Evolutionary conservation across 129 eudicot species (phyloP), one percentile per base, ranked within the genome.

Genomic region (Apium graveolens): DNA sequence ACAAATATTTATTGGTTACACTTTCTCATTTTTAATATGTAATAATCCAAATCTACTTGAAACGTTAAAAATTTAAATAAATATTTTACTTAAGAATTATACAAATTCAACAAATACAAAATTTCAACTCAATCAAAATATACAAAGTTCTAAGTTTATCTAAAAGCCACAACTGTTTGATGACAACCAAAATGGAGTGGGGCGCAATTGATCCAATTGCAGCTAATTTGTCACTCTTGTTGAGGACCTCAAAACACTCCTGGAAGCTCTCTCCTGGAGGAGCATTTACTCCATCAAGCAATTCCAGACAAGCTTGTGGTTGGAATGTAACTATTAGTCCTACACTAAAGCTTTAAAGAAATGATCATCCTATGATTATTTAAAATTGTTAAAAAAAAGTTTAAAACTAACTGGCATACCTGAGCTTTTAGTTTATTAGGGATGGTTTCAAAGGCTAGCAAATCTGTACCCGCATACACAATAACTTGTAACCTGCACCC

Each of bases 371-470:
- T 4, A 12, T 10, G 11, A 60, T n/a, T 26, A 9, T 60, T 2
- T 60, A 12, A n/a, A 60, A n/a, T n/a, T 24, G 3, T n/a, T 10
- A n/a, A n/a, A n/a, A 60, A 9, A 0, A 24, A 55, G 29, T 60
- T 32, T n/a, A 32, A 26, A 60, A 60, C 5, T 31, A 5, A 32
- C 75, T 34, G 35, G 78, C 68, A 75, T 73, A 93, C 98, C 95
- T 91, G 98, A 78, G 97, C 88, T 86, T 94, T 97, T 1, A 94
- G 88, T 85, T 88, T 94, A 86, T 91, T 94, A 13, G 97, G 97
- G 82, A 91, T 94, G 79, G 98, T 94, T 80, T 94, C 98, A 74
- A 94, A 94, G 55, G 97, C 98, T 70, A 91, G 89, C 77, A 94
- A 32, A 83, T 94, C 98, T 18, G 98, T 87, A 39, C 97, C 96